Base-by-base conservation (phyloP, 2,329 filamentous ascomycete genomes). In the Botrytis deweyae region DNA sequence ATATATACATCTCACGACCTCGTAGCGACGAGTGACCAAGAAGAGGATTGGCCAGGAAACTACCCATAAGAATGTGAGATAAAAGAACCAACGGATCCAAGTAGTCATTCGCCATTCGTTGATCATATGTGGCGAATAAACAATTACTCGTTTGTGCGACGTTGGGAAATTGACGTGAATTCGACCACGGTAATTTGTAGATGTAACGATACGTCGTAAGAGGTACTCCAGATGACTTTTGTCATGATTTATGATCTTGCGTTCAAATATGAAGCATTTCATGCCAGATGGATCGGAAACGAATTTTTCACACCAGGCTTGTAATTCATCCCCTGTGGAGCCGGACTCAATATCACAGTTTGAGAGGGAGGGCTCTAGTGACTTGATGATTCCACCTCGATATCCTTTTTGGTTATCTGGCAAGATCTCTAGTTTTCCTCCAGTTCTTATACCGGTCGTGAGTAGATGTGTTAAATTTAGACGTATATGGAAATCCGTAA, bases 31-130 rank as follows among this genome's bases (percentile, higher is more conserved):
- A 1, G 92, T 94, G 29, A 87, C 82, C 80, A 93, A 86, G 82
- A 88, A 90, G 20, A 94, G 85, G 73, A 88, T 87, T 0, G 92
- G 92, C 92, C 92, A 94, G 4, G 88, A 84, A 77, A 94, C 85
- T 73, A 94, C 79, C 86, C 92, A 92, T 20, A 92, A 81, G 74
- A 93, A 88, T 0, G 89, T 89, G 9, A 92, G 80, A 79, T 88
- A 89, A 83, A 90, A 93, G 16, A 93, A 63, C 85, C 88, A 88
- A 61, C 87, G 84, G 63, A 93, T 84, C 89, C 90, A 93, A 10
- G 80, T 81, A 1, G 86, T 90, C 64, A 90, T 83, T 0, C 92
- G 88, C 88, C 90, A 92, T 44, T 84, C 82, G 79, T 93, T 94
- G 74, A 89, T 84, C 69, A 83, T 85, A 77, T 87, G 88, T 7